Evolutionary conservation across 2,329 filamentous ascomycete genomes (phyloP).

Genomic region (Alternaria arborescens): DNA sequence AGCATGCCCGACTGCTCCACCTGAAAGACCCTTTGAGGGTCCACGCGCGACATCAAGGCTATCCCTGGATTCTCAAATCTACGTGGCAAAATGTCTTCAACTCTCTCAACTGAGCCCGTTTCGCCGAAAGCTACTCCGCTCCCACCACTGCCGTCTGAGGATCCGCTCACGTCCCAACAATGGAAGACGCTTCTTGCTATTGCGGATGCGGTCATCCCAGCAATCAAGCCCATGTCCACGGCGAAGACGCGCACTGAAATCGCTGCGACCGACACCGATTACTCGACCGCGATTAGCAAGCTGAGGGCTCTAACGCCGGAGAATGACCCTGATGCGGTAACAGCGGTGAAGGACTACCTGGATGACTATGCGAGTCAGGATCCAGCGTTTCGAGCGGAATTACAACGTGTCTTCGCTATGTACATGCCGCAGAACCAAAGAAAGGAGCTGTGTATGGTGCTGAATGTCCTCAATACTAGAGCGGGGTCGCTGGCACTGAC

Average conservation of each 20-base stretch:
- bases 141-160: constrained; percentile 56
- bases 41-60: constrained; percentile 8
- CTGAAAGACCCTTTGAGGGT: constrained; percentile 11
- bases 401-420: constrained; percentile 59
- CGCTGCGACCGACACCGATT: constrained; percentile 60
- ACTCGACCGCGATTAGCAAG: constrained; percentile 56
- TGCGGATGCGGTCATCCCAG: constrained; percentile 67
- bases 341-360: constrained; percentile 63
- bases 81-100: constrained; percentile 36
- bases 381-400: constrained; percentile 61
- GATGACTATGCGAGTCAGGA: constrained; percentile 61
- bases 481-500: constrained; percentile 72
- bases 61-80: constrained; percentile 10
- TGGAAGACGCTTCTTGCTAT: constrained; percentile 68
- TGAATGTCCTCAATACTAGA: constrained; percentile 65
- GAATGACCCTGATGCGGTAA: constrained; percentile 46
- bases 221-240: constrained; percentile 58
- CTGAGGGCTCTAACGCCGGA: constrained; percentile 39
- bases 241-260: constrained; percentile 54
- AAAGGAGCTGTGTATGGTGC: constrained; percentile 60
- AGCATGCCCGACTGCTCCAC: constrained; percentile 4
- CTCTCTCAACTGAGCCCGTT: constrained; percentile 31
- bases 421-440: constrained; percentile 59
- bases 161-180: constrained; percentile 63
- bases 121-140: constrained; percentile 54